Evolutionary conservation across 164 flowering plant genomes (phyloP).

Genomic region (Magnolia officinalis): DNA sequence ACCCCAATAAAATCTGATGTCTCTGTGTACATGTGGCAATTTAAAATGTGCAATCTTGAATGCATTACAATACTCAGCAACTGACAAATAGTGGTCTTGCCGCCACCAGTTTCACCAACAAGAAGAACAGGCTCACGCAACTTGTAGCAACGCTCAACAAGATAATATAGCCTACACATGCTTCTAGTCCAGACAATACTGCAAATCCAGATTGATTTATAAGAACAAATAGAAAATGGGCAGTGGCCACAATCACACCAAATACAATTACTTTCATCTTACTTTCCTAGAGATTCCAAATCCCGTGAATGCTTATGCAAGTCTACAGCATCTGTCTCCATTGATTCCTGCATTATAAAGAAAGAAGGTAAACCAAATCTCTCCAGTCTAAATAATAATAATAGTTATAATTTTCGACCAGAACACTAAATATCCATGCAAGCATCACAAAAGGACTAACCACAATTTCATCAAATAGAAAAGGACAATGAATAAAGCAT

Average conservation of each 20-base stretch:
- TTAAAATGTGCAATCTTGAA: conserved; percentile 65
- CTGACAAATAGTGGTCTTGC: conserved; percentile 94
- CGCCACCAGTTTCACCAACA: conserved; percentile 99
- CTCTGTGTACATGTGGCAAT: conserved; percentile 95
- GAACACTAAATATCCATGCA: no score
- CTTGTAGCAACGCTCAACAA: conserved; percentile 72
- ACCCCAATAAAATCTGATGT: conserved; percentile 98
- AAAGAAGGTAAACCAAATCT: background rate
- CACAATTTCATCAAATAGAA: no score
- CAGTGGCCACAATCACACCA: background rate
- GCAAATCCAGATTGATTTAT: conserved; percentile 17
- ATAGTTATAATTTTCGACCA: no score
- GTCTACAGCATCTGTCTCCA: conserved; percentile 11
- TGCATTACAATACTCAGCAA: conserved; percentile 50
- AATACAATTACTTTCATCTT: conserved; percentile 21
- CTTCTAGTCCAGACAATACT: conserved; percentile 71
- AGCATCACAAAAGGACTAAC: no score
- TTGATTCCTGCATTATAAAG: conserved; percentile 30
- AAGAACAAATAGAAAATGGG: background rate
- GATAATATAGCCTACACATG: conserved; percentile 76
- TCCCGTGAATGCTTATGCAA: conserved; percentile 7
- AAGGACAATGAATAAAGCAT: no score
- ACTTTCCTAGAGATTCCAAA: conserved; percentile 34
- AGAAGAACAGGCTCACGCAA: conserved; percentile 93
- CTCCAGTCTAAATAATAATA: no score